Percentiles rank a stretch among this genome's conserved stretches.
Conservation (phyloP, 2,329 filamentous ascomycete genomes). For the Neopestalotiopsis rosae region DNA sequence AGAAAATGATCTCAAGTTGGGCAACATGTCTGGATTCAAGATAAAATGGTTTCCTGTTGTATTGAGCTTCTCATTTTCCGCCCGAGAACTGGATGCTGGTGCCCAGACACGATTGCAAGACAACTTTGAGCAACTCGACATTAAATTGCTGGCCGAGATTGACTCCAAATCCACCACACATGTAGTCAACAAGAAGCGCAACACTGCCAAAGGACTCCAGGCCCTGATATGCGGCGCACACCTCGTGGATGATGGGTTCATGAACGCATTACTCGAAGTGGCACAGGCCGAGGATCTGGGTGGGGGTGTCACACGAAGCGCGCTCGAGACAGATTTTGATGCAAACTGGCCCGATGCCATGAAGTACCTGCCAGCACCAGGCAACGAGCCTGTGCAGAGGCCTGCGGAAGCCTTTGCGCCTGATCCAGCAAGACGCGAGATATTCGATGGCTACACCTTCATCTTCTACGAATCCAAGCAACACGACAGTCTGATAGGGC, state of each 20-base stretch:
- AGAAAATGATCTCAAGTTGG: conserved; percentile 72
- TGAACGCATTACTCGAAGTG: conserved; percentile 72
- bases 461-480: conserved; percentile 82
- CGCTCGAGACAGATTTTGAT: conserved; percentile 81
- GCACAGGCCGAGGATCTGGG: conserved; percentile 53
- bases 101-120: conserved; percentile 66
- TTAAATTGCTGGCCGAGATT: conserved; percentile 83
- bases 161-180: conserved; percentile 77
- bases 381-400: conserved; percentile 75
- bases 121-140: conserved; percentile 81
- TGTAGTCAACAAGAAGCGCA: conserved; percentile 86
- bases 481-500: conserved; percentile 74
- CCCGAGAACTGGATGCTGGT: conserved; percentile 71
- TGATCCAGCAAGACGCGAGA: conserved; percentile 64
- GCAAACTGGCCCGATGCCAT: conserved; percentile 77
- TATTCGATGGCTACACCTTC: conserved; percentile 90
- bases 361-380: conserved; percentile 74
- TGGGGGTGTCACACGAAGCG: conserved; percentile 55
- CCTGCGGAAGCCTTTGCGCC: conserved; percentile 75
- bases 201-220: conserved; percentile 85
- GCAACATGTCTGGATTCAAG: conserved; percentile 70
- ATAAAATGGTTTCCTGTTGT: conserved; percentile 81
- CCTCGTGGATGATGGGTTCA: conserved; percentile 76
- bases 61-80: conserved; percentile 80
- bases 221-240: conserved; percentile 81